Evolutionary conservation across 345 rosid genomes (phyloP).

Genomic region (Erysimum cheiranthoides): DNA sequence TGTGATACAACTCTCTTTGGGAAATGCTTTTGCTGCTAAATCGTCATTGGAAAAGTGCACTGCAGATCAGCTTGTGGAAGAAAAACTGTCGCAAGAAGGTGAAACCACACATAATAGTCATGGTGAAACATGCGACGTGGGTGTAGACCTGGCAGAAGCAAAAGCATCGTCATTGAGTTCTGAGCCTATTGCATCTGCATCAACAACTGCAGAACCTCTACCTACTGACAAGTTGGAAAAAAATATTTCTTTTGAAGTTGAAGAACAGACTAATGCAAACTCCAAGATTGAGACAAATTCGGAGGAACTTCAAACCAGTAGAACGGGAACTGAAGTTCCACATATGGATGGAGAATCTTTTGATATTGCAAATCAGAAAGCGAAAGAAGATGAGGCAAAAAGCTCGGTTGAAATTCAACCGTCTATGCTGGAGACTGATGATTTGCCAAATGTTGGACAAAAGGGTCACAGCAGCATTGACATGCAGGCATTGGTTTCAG

Average conservation of each 20-base stretch:
- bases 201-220: slow-evolving; percentile 34
- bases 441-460: slow-evolving; percentile 18
- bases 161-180: slow-evolving; percentile 11
- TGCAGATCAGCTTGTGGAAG: slow-evolving; percentile 25
- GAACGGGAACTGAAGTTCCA: slow-evolving; percentile 16
- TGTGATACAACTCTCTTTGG: slow-evolving; percentile 16
- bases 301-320: slow-evolving; percentile 33
- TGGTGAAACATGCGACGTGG: slow-evolving; percentile 22
- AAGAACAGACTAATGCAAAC: slow-evolving; percentile 30
- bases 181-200: slow-evolving; percentile 32
- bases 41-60: slow-evolving; percentile 29
- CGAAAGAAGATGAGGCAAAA: slow-evolving; percentile 21
- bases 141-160: slow-evolving; percentile 17
- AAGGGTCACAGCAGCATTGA: slow-evolving; percentile 21
- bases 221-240: slow-evolving; percentile 32
- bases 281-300: slow-evolving; percentile 13
- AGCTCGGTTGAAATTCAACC: slow-evolving; percentile 26
- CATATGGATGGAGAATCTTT: slow-evolving; percentile 21
- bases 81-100: slow-evolving; percentile 19
- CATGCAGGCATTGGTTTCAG: slow-evolving; percentile 17
- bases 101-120: slow-evolving; percentile 17
- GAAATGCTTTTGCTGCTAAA: slow-evolving; percentile 1
- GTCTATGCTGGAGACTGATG: slow-evolving; percentile 26
- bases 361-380: slow-evolving; percentile 31
- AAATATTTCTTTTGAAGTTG: slow-evolving; percentile 20